Conservation (phyloP, 1,284 basidiomycete genomes). For the Stygiomarasmius scandens region DNA sequence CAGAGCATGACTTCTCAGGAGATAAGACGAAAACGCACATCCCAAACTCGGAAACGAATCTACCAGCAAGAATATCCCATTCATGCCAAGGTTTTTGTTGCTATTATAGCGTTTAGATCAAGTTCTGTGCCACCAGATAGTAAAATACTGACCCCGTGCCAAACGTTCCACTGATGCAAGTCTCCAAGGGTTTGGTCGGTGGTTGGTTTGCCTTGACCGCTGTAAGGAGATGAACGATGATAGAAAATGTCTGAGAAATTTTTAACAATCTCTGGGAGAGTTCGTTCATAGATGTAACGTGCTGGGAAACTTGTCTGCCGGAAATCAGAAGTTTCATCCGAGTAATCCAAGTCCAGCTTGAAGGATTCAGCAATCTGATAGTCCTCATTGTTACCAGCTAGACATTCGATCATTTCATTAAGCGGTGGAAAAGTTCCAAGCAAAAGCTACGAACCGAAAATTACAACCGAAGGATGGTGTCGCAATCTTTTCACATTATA, state of each 20-base stretch:
- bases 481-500: slow-evolving; percentile 75
- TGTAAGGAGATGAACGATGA: slow-evolving; percentile 86
- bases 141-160: slow-evolving; percentile 66
- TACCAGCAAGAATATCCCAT: slow-evolving; percentile 83
- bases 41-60: slow-evolving; percentile 87
- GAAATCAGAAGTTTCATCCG: slow-evolving; percentile 80
- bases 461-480: slow-evolving; percentile 80
- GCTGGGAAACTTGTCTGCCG: slow-evolving; percentile 84
- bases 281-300: slow-evolving; percentile 84
- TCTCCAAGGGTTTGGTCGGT: slow-evolving; percentile 73
- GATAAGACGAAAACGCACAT: slow-evolving; percentile 54
- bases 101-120: not conserved
- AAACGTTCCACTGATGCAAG: slow-evolving; percentile 73
- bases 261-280: slow-evolving; percentile 74
- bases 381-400: slow-evolving; percentile 91
- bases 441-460: slow-evolving; percentile 60
- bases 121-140: not conserved
- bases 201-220: slow-evolving; percentile 73
- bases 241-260: slow-evolving; percentile 72
- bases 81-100: slow-evolving; percentile 87
- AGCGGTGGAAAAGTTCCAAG: slow-evolving; percentile 7
- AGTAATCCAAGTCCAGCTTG: slow-evolving; percentile 79
- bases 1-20: not conserved
- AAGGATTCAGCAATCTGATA: slow-evolving; percentile 81
- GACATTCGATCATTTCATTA: not conserved